phyloP scores from a whole-genome alignment of 2,329 filamentous ascomycete genomes.

The Dactylellina parvicollis region DNA sequence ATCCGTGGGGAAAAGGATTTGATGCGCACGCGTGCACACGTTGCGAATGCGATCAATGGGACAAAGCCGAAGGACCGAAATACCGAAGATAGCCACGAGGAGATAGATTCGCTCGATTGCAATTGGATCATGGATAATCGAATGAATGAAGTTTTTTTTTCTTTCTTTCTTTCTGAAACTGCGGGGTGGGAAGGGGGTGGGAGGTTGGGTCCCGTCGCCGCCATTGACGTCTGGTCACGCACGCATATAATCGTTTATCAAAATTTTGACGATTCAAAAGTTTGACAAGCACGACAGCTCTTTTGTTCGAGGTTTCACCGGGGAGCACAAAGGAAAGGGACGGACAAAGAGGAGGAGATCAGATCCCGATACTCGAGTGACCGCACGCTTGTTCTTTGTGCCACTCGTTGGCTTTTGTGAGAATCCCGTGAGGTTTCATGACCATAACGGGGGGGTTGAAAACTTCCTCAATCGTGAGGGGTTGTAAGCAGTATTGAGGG shows the following conservation, averaged over 20 bases:
- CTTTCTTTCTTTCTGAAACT: no score
- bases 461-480: background rate
- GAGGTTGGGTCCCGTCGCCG: no score
- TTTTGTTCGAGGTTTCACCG: no score
- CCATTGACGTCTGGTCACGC: slow-evolving; percentile 35
- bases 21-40: slow-evolving; percentile 21
- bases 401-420: no score
- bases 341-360: background rate
- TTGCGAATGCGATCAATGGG: slow-evolving; percentile 7
- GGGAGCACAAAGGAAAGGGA: slow-evolving; percentile 28
- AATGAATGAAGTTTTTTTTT: slow-evolving; percentile 13
- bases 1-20: background rate
- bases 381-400: slow-evolving; percentile 7
- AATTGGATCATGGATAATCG: slow-evolving; percentile 37
- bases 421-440: no score
- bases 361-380: slow-evolving; percentile 28
- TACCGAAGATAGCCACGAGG: slow-evolving; percentile 17
- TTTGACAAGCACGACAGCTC: no score
- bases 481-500: background rate
- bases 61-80: slow-evolving; percentile 27
- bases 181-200: slow-evolving; percentile 17
- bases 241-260: slow-evolving; percentile 4
- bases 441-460: no score
- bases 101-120: background rate
- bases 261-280: slow-evolving; percentile 2